These are phyloP conservation scores for Paecilomyces niveus DNA, from an alignment of 2,329 filamentous ascomycete species.

Conservation along the genomic window DNA sequence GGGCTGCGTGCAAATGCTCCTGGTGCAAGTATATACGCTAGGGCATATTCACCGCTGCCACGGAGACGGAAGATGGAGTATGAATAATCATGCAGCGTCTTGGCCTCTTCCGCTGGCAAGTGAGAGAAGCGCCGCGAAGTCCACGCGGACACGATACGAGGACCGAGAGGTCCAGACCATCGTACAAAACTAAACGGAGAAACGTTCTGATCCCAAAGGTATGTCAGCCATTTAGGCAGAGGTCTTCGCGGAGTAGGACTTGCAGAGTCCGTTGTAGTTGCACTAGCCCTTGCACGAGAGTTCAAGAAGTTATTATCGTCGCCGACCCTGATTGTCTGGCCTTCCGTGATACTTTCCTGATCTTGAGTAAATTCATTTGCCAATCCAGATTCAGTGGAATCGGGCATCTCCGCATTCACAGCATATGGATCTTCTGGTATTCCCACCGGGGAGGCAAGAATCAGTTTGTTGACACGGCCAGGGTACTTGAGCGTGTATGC, in stretches of 20 bases:
- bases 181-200: constrained; percentile 90
- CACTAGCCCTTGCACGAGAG: constrained; percentile 30
- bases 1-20: constrained; percentile 87
- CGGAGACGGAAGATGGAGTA: constrained; percentile 91
- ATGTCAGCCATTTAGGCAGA: constrained; percentile 78
- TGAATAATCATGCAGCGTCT: constrained; percentile 83
- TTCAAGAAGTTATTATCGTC: constrained; percentile 52
- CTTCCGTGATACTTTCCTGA: constrained; percentile 42
- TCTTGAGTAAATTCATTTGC: constrained; percentile 74
- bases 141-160: constrained; percentile 90
- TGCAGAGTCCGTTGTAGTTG: constrained; percentile 19
- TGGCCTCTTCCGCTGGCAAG: constrained; percentile 69
- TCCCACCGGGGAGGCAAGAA: constrained; percentile 88
- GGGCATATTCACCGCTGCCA: constrained; percentile 87
- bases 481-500: constrained; percentile 97
- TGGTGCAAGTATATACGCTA: constrained; percentile 87
- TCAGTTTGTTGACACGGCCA: constrained; percentile 88
- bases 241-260: constrained; percentile 51
- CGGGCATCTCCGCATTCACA: constrained; percentile 70
- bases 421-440: constrained; percentile 93
- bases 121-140: constrained; percentile 88
- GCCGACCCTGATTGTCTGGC: constrained; percentile 19
- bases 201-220: constrained; percentile 94
- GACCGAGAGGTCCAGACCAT: constrained; percentile 80
- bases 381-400: constrained; percentile 65